A percentile compares a stretch with the other conserved stretches of the same genome.
Conservation (phyloP, 2,329 filamentous ascomycete species). For the Xylaria sp. region DNA sequence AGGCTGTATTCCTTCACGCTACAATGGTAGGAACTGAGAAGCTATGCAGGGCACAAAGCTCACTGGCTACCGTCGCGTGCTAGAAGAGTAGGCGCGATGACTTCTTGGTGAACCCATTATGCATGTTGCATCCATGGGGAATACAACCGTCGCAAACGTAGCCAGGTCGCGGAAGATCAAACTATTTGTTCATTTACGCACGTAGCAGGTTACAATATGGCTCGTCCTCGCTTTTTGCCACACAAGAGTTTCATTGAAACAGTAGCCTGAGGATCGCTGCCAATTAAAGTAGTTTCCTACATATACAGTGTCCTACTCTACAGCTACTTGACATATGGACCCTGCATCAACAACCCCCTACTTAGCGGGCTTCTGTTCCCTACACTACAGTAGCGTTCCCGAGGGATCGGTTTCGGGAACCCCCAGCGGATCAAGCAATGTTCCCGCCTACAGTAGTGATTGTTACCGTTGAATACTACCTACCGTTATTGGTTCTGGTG, state of each 20-base stretch:
- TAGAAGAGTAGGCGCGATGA: not conserved
- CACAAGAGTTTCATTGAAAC: slow-evolving; percentile 1
- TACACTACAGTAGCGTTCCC: slow-evolving; percentile 18
- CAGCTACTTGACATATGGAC: not conserved
- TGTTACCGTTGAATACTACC: slow-evolving; percentile 14
- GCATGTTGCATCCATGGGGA: not conserved
- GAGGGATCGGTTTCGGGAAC: slow-evolving; percentile 18
- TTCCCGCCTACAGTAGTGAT: not conserved
- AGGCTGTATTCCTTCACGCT: not conserved
- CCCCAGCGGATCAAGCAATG: slow-evolving; percentile 1
- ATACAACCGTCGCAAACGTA: not conserved
- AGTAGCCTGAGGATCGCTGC: not conserved
- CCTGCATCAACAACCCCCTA: not conserved
- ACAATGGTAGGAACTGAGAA: not conserved
- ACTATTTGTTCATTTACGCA: not conserved
- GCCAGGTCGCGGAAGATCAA: not conserved
- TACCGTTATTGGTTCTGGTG: not conserved
- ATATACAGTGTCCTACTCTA: not conserved
- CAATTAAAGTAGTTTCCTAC: not conserved
- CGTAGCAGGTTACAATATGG: not conserved
- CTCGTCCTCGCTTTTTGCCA: not conserved
- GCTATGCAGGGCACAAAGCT: too few relatives aligned
- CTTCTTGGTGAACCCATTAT: not conserved
- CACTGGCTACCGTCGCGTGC: not conserved
- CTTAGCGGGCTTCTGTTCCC: not conserved